Conservation (phyloP, 1,284 basidiomycete species). For the Albatrellus sp. region DNA sequence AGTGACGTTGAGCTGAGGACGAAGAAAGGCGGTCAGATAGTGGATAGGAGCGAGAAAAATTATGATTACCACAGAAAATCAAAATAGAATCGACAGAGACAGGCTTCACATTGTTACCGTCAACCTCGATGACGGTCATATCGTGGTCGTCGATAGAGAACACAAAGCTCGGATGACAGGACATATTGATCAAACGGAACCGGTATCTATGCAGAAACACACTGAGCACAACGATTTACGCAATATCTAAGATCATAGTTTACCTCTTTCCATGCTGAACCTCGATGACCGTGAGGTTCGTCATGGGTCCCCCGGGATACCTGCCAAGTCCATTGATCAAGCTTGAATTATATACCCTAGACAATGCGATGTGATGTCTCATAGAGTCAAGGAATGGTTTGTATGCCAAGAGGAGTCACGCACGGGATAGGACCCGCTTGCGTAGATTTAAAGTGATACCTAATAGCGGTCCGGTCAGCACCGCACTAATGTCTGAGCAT, state of each 20-base stretch:
- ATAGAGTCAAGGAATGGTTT: no score
- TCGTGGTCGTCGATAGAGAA: conserved; percentile 36
- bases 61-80: conserved; percentile 22
- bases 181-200: conserved; percentile 21
- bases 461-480: no score
- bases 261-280: conserved; percentile 14
- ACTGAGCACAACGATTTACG: neutral
- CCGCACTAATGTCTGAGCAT: no score
- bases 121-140: conserved; percentile 39
- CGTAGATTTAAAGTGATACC: no score
- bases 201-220: conserved; percentile 18
- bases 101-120: conserved; percentile 30
- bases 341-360: no score
- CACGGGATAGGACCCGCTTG: no score
- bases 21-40: no score
- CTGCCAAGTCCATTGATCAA: conserved; percentile 40
- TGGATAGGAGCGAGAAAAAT: no score
- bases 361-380: no score
- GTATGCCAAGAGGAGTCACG: no score
- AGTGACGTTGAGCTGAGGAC: conserved; percentile 24
- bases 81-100: conserved; percentile 26
- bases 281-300: conserved; percentile 19
- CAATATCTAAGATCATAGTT: neutral
- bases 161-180: conserved; percentile 21
- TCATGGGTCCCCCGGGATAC: conserved; percentile 13